Conservation (phyloP, 2,329 filamentous ascomycete species). For the Cryphonectria japonica region DNA sequence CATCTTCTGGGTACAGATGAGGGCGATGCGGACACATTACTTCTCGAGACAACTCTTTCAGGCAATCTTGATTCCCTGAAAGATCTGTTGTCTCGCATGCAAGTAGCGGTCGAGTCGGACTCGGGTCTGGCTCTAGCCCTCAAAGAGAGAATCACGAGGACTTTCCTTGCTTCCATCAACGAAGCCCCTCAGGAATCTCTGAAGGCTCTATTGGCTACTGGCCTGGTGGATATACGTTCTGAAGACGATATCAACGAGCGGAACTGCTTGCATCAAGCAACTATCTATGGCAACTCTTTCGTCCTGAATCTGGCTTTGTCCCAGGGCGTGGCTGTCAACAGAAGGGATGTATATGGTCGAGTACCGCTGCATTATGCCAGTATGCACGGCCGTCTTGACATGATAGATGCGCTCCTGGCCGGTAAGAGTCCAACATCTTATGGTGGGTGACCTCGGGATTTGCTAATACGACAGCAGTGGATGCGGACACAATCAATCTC, state of each 20-base stretch:
- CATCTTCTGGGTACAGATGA: conserved; percentile 77
- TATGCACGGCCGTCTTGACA: conserved; percentile 86
- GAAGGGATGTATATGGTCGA: conserved; percentile 90
- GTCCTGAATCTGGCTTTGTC: conserved; percentile 78
- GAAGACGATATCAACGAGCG: conserved; percentile 98
- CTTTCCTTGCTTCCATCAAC: conserved; percentile 87
- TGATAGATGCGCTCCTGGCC: conserved; percentile 74
- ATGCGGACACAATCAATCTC: conserved; percentile 77
- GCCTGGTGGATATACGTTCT: conserved; percentile 84
- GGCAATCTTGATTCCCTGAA: conserved; percentile 78
- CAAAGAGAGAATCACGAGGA: conserved; percentile 80
- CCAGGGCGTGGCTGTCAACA: conserved; percentile 74
- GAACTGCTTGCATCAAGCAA: conserved; percentile 95
- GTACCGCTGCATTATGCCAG: conserved; percentile 95
- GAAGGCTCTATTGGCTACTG: conserved; percentile 76
- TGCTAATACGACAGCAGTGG: conserved; percentile 16
- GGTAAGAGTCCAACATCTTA: conserved; percentile 46
- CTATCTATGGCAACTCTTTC: conserved; percentile 84
- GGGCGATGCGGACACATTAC: conserved; percentile 83
- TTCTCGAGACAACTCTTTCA: conserved; percentile 83
- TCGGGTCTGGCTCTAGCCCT: conserved; percentile 55
- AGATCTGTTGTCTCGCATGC: conserved; percentile 80
- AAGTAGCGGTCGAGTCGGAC: conserved; percentile 44
- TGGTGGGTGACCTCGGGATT: background rate
- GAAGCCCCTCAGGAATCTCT: conserved; percentile 81